A percentile compares a stretch with the other conserved stretches of the same genome.
phyloP scores from a whole-genome alignment of 148 eudicot genomes.

The Camellia sinensis region DNA sequence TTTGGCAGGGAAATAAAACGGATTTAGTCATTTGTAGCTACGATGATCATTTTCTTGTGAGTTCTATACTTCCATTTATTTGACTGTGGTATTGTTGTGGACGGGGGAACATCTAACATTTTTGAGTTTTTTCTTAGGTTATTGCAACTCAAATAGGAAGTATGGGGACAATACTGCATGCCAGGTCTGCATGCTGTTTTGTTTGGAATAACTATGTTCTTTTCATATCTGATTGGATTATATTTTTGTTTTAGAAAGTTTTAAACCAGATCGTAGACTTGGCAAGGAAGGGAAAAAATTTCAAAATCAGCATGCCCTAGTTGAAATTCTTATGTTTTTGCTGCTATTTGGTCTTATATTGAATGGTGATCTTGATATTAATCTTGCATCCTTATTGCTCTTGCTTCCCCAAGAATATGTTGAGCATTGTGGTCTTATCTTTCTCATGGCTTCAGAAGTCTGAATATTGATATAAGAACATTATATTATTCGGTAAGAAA shows the following conservation, averaged over 20 bases:
- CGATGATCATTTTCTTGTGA: constrained; percentile 76
- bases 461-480: neutral
- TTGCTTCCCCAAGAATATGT: neutral
- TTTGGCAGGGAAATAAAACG: constrained; percentile 63
- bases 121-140: constrained; percentile 42
- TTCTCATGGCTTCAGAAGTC: neutral
- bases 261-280: neutral
- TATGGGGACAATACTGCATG: constrained; percentile 84
- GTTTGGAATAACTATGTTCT: neutral
- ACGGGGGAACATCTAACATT: constrained; percentile 6
- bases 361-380: neutral
- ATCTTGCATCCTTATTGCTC: neutral
- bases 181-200: constrained; percentile 38
- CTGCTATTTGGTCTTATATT: neutral
- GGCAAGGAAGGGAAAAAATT: too few species aligned
- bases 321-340: neutral
- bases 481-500: neutral
- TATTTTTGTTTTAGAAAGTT: neutral
- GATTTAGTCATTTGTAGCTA: constrained; percentile 66
- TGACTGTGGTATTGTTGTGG: neutral
- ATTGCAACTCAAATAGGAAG: constrained; percentile 89
- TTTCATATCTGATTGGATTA: neutral
- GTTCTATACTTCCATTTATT: constrained; percentile 26
- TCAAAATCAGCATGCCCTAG: neutral
- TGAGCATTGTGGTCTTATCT: neutral